Conservation (phyloP, 2,329 filamentous ascomycete genomes). For the Cladophialophora exuberans region DNA sequence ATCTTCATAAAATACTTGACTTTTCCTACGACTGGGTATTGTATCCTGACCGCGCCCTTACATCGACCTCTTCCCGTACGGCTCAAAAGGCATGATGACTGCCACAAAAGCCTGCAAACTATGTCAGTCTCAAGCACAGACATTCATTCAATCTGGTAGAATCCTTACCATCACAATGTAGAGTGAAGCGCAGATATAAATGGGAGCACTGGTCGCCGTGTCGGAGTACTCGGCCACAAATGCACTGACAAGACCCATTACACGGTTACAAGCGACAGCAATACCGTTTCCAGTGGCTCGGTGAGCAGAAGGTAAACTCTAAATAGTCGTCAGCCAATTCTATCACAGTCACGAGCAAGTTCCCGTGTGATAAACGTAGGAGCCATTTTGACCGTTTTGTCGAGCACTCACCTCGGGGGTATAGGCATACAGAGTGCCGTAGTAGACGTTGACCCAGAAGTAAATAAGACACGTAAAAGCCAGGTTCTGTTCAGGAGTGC, state of each 20-base stretch:
- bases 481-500: conserved; percentile 64
- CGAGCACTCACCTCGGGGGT: conserved; percentile 71
- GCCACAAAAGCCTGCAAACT: conserved; percentile 26
- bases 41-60: conserved; percentile 8
- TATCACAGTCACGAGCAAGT: too few relatives aligned
- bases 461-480: conserved; percentile 71
- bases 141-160: background rate
- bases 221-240: conserved; percentile 46
- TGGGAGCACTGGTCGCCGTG: conserved; percentile 40
- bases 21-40: too few relatives aligned
- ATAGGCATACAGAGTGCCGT: conserved; percentile 75
- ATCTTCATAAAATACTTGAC: background rate
- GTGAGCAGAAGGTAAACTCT: conserved; percentile 60
- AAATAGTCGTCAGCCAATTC: background rate
- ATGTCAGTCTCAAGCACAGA: conserved; percentile 1
- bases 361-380: background rate
- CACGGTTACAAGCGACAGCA: conserved; percentile 69
- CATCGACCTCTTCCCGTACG: conserved; percentile 33
- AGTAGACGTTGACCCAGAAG: conserved; percentile 69
- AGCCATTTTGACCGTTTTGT: background rate
- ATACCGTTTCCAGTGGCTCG: conserved; percentile 75
- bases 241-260: conserved; percentile 75
- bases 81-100: conserved; percentile 32
- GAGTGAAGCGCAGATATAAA: conserved; percentile 42
- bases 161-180: conserved; percentile 42